These are phyloP conservation scores for Pseudogymnoascus sp. DNA, from an alignment of 2,329 filamentous ascomycete species.

Conservation along the genomic window DNA sequence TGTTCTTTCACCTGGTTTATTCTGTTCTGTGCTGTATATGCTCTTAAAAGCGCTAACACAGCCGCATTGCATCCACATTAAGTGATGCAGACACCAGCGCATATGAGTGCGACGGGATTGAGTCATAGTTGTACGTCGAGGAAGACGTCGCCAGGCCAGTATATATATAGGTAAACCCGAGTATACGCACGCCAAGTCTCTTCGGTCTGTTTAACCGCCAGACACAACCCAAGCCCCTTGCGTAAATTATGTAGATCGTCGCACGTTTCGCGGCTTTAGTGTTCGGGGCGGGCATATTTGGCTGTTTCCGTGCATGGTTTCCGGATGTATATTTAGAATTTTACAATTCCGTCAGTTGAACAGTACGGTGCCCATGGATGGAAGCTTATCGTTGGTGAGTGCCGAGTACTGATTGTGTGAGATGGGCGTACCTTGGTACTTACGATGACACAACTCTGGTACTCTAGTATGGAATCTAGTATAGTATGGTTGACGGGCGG, in stretches of 20 bases:
- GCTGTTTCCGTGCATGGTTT: conserved; percentile 1
- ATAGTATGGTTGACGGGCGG: not conserved
- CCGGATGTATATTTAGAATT: not conserved
- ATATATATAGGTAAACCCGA: not conserved
- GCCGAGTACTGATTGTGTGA: not conserved
- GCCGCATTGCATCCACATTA: not conserved
- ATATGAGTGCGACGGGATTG: not conserved
- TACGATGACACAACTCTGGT: not conserved
- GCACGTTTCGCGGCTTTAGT: not conserved
- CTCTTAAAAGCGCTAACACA: not conserved
- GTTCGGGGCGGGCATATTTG: not conserved
- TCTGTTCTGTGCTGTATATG: not conserved
- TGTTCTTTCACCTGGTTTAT: no score
- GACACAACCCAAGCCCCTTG: not conserved
- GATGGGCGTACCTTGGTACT: not conserved
- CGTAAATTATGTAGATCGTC: not conserved
- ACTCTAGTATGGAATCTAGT: not conserved
- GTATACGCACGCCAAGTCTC: not conserved
- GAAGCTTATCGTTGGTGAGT: not conserved
- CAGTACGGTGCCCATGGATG: not conserved
- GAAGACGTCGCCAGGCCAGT: not conserved
- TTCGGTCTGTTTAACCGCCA: not conserved
- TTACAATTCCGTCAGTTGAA: not conserved
- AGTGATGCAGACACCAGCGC: not conserved
- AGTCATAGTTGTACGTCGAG: not conserved